Evolutionary conservation across 176 grass and related monocot species (phyloP).

Genomic region (Dendrocalamus sinicus): DNA sequence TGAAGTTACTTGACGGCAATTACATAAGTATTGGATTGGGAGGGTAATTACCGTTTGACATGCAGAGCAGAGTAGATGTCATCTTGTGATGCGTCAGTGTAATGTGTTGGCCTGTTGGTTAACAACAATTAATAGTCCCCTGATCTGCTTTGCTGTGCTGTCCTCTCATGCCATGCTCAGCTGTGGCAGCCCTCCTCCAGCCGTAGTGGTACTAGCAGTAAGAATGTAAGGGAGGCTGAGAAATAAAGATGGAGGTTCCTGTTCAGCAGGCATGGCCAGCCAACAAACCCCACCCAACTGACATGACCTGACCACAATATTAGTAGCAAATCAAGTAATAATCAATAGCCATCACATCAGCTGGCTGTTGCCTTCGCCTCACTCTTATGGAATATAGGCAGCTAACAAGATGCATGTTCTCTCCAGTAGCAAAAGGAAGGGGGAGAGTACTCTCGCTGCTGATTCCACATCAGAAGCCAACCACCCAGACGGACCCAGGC

Average conservation of each 20-base stretch:
- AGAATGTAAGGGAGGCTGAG: not conserved
- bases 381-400: too few species aligned
- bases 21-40: not conserved
- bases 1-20: not conserved
- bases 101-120: constrained; percentile 8
- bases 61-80: constrained; percentile 27
- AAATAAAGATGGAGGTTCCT: not conserved
- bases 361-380: too few species aligned
- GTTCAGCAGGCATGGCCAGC: not conserved
- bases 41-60: constrained; percentile 12
- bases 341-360: too few species aligned
- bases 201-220: not conserved
- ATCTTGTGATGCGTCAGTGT: not conserved
- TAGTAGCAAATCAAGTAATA: not conserved
- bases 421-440: too few species aligned
- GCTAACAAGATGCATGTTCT: too few species aligned
- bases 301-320: not conserved
- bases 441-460: too few species aligned
- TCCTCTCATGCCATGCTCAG: not conserved
- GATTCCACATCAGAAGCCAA: constrained; percentile 8
- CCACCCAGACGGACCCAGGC: constrained; percentile 3
- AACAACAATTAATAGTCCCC: not conserved
- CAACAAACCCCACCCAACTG: too few species aligned
- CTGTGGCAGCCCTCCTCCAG: not conserved
- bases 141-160: constrained; percentile 10